Base-by-base conservation (phyloP, 2,329 filamentous ascomycete genomes). In the Talaromyces rugulosus region DNA sequence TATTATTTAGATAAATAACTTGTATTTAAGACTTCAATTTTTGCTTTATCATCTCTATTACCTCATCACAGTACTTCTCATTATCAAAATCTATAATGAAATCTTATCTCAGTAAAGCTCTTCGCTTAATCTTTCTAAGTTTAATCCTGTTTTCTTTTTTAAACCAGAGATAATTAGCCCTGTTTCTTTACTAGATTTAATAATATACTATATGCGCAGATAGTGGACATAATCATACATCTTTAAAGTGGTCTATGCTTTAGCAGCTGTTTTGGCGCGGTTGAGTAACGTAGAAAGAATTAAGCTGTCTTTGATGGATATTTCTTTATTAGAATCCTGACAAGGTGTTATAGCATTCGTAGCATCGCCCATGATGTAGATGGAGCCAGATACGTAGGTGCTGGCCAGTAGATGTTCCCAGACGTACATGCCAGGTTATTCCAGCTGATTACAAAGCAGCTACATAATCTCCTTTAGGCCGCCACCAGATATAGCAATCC, bases 211-310 rank as follows among this genome's bases (percentile, higher is more conserved):
- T 5, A 74, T 76, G 14, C 81, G 69, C 16, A 78, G 73, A 4
- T 81, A 71, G 1, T 83, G 72, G 6, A 78, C 71, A 23, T 67
- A 69, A 61, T 85, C 81, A 50, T 80, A 85, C 0, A 76, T 76
- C 8, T 72, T 71, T 59, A 85, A 83, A 0, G 73, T 81, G 0
- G 69, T 59, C 27, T n/a, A 34, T 28, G 56, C 50, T 12, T 53
- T 56, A 9, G 50, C 8, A 44, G 36, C 36, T 14, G 28, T 62
- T 47, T 55, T 62, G 14, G 47, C 23, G 1, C 33, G 61, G 1
- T 63, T 66, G 51, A 77, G 69, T 2, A 77, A 66, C 14, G 68
- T 64, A 8, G 70, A 68, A 5, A 77, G 67, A 7, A 77, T 70
- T 0, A 72, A 68, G 2, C 70, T 70, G 57, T 78, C 75, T 61